phyloP scores from a whole-genome alignment of 139 green algal species.

The Micractinium conductrix region DNA sequence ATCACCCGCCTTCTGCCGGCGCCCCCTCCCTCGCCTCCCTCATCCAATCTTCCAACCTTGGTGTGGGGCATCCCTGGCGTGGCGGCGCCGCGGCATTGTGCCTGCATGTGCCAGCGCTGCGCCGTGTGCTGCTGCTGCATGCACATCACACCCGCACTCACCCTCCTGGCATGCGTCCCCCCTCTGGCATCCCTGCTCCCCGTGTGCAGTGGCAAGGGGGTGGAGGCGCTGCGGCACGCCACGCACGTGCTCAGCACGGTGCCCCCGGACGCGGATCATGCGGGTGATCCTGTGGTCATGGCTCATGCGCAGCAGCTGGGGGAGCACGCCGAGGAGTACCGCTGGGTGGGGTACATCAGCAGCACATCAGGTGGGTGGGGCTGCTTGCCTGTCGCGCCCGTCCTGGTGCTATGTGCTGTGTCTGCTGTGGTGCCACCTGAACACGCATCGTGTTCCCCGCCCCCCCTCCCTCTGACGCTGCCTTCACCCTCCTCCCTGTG shows the following conservation, averaged over 20 bases:
- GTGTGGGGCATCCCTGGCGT: no score
- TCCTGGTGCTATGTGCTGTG: no score
- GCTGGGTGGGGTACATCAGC: slow-evolving; percentile 73
- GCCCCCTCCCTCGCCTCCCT: no score
- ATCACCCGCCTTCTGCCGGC: no score
- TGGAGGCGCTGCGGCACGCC: slow-evolving; percentile 4
- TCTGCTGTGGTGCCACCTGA: no score
- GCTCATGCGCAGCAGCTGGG: slow-evolving; percentile 10
- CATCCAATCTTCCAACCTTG: no score
- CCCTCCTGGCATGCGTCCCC: not conserved
- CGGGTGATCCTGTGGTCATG: slow-evolving; percentile 40
- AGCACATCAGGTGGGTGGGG: slow-evolving; percentile 49
- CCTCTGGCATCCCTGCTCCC: not conserved
- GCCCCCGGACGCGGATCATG: slow-evolving; percentile 28
- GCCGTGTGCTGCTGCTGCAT: no score
- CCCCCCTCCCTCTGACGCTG: no score
- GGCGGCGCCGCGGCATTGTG: no score
- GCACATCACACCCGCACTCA: not conserved
- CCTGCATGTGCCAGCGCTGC: no score
- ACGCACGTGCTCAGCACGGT: slow-evolving; percentile 55
- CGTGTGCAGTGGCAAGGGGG: slow-evolving; percentile 20
- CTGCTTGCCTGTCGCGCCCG: not conserved
- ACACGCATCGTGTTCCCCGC: no score
- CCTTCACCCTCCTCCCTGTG: no score
- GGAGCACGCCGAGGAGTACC: not conserved